A percentile compares a stretch with the other conserved stretches of the same genome.
phyloP scores from a whole-genome alignment of 306 rosid genomes.

The Quercus wislizeni region DNA sequence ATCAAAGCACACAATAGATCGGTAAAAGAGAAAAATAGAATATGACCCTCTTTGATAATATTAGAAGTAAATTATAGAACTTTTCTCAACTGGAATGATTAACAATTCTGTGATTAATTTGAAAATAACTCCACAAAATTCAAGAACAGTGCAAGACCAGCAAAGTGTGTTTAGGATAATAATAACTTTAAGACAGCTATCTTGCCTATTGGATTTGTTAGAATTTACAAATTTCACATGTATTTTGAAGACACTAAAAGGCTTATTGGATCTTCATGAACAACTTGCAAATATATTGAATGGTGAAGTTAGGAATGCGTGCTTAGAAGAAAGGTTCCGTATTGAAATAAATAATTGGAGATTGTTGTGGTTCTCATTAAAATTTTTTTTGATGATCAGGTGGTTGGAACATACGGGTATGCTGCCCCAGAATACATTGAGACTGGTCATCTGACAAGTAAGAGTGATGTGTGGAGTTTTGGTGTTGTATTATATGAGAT shows the following conservation, averaged over 20 bases:
- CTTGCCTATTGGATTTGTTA: not conserved
- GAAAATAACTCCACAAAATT: not conserved
- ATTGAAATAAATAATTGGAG: not conserved
- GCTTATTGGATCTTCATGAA: not conserved
- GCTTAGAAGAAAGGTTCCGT: not conserved
- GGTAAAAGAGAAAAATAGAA: too few relatives aligned
- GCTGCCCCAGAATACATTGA: slow-evolving; percentile 90
- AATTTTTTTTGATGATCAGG: slow-evolving; percentile 33
- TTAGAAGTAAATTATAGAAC: not conserved
- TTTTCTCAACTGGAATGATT: not conserved
- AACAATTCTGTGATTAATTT: not conserved
- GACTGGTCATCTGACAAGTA: slow-evolving; percentile 83
- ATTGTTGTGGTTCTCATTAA: not conserved
- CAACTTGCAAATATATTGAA: not conserved
- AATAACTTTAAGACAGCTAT: not conserved
- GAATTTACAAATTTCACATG: not conserved
- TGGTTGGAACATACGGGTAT: slow-evolving; percentile 80
- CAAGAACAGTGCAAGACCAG: not conserved
- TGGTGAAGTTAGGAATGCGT: not conserved
- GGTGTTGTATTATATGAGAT: slow-evolving; percentile 82
- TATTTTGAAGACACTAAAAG: not conserved
- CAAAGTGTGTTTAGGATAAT: not conserved
- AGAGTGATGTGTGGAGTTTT: slow-evolving; percentile 90
- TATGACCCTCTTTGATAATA: not conserved
- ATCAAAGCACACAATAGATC: too few relatives aligned